A percentile compares a stretch with the other conserved stretches of the same genome.
Conservation (phyloP, 2,329 filamentous ascomycete genomes). For the Aspergillus brunneoviolaceus region DNA sequence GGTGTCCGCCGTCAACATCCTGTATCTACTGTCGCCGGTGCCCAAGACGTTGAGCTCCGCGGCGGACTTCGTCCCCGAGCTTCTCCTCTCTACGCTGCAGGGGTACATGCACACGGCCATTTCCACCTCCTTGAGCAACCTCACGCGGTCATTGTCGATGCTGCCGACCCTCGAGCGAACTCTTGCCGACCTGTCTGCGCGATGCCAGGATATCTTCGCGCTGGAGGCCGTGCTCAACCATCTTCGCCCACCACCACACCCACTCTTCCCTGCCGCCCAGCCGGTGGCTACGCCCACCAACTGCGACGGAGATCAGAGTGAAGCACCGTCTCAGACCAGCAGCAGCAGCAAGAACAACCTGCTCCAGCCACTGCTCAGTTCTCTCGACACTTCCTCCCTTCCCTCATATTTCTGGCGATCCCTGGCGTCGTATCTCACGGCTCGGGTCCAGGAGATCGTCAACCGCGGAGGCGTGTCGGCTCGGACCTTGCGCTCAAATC, state of each 20-base stretch:
- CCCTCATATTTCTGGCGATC: conserved; percentile 93
- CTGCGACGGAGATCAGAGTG: conserved; percentile 29
- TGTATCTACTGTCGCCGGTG: conserved; percentile 79
- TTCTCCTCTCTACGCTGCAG: conserved; percentile 75
- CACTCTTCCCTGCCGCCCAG: conserved; percentile 51
- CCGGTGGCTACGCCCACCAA: background rate
- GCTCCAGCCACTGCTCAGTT: conserved; percentile 68
- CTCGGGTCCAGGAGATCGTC: conserved; percentile 80
- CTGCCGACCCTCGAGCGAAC: conserved; percentile 80
- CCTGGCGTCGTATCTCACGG: conserved; percentile 73
- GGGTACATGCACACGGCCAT: conserved; percentile 78
- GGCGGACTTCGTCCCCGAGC: conserved; percentile 60
- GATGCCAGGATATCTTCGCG: conserved; percentile 89
- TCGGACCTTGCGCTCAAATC: conserved; percentile 74
- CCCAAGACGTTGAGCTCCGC: conserved; percentile 48
- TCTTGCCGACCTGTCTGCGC: conserved; percentile 74
- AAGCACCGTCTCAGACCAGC: conserved; percentile 12
- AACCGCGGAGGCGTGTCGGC: conserved; percentile 79
- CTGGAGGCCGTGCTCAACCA: conserved; percentile 73
- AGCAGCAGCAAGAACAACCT: conserved; percentile 55
- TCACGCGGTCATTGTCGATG: conserved; percentile 74
- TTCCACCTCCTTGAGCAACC: conserved; percentile 71
- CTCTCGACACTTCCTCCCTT: conserved; percentile 84
- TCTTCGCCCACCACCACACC: conserved; percentile 67
- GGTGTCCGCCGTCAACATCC: conserved; percentile 69